Percentiles rank a stretch among this genome's conserved stretches.
These are phyloP conservation scores for Daedalea quercina DNA, from an alignment of 768 basidiomycete genomes.

Conservation along the genomic window DNA sequence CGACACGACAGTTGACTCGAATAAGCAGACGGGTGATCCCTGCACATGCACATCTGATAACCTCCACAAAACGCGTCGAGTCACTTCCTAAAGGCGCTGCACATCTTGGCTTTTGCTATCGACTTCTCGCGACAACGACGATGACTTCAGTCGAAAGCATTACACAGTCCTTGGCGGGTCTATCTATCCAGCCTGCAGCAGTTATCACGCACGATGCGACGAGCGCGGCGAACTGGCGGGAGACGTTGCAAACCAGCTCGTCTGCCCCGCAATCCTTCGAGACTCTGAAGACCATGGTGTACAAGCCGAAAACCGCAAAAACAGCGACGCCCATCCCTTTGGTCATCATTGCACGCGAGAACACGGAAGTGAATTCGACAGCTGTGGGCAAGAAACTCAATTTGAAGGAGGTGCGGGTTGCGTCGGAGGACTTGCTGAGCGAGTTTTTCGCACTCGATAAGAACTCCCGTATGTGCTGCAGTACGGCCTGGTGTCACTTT, in stretches of 20 bases:
- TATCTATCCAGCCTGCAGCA: conserved; percentile 50
- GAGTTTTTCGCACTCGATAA: conserved; percentile 84
- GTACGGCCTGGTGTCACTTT: not conserved
- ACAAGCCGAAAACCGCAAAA: conserved; percentile 97
- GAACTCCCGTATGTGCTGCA: conserved; percentile 62
- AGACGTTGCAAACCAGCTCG: conserved; percentile 49
- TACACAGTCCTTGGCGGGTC: conserved; percentile 37
- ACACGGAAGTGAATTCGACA: conserved; percentile 74
- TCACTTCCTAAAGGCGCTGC: conserved; percentile 16
- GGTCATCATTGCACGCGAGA: conserved; percentile 79
- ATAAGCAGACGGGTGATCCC: not conserved
- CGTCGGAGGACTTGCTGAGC: conserved; percentile 77
- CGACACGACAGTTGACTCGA: not conserved
- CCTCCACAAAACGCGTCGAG: conserved; percentile 17
- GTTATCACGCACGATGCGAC: conserved; percentile 53
- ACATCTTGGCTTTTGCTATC: not conserved
- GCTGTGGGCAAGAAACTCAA: conserved; percentile 74
- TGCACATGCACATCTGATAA: conserved; percentile 20
- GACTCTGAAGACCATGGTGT: conserved; percentile 83
- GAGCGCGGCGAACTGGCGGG: conserved; percentile 69
- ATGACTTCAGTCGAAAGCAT: conserved; percentile 31
- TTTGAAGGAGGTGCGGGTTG: conserved; percentile 83
- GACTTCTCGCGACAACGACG: conserved; percentile 14
- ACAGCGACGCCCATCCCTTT: conserved; percentile 77
- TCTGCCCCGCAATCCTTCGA: conserved; percentile 55